Evolutionary conservation across 345 rosid genomes (phyloP).

Genomic region (Isatis tinctoria): DNA sequence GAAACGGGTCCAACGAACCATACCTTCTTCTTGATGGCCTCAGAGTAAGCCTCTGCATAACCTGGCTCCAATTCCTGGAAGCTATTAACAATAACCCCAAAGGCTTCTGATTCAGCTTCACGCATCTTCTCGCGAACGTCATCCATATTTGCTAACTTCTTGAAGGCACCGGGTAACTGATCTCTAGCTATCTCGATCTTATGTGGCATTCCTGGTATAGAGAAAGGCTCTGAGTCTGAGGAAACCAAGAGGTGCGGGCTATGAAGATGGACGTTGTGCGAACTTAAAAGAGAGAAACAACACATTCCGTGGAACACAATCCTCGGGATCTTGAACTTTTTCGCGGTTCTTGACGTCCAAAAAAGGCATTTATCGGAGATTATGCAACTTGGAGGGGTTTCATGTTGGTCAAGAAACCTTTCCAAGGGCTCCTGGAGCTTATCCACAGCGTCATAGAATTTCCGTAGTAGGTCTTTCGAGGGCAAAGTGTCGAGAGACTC

Average conservation of each 20-base stretch:
- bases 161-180: slow-evolving; percentile 59
- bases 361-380: slow-evolving; percentile 65
- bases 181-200: slow-evolving; percentile 42
- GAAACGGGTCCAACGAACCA: slow-evolving; percentile 92
- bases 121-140: slow-evolving; percentile 59
- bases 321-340: slow-evolving; percentile 55
- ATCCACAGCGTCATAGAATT: slow-evolving; percentile 49
- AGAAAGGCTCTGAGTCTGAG: slow-evolving; percentile 51
- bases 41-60: slow-evolving; percentile 37
- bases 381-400: slow-evolving; percentile 61
- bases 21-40: slow-evolving; percentile 45
- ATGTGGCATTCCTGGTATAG: slow-evolving; percentile 51
- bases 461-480: slow-evolving; percentile 42
- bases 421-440: slow-evolving; percentile 57
- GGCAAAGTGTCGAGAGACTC: slow-evolving; percentile 79
- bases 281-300: slow-evolving; percentile 57
- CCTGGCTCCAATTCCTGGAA: slow-evolving; percentile 57
- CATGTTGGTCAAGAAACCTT: slow-evolving; percentile 30
- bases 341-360: slow-evolving; percentile 59
- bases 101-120: slow-evolving; percentile 54
- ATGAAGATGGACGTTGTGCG: slow-evolving; percentile 44
- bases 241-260: slow-evolving; percentile 37
- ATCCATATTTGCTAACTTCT: slow-evolving; percentile 45
- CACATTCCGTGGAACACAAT: slow-evolving; percentile 79
- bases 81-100: slow-evolving; percentile 65